These are phyloP conservation scores for Fonsecaea multimorphosa DNA, from an alignment of 2,329 filamentous ascomycete species.

Conservation along the genomic window DNA sequence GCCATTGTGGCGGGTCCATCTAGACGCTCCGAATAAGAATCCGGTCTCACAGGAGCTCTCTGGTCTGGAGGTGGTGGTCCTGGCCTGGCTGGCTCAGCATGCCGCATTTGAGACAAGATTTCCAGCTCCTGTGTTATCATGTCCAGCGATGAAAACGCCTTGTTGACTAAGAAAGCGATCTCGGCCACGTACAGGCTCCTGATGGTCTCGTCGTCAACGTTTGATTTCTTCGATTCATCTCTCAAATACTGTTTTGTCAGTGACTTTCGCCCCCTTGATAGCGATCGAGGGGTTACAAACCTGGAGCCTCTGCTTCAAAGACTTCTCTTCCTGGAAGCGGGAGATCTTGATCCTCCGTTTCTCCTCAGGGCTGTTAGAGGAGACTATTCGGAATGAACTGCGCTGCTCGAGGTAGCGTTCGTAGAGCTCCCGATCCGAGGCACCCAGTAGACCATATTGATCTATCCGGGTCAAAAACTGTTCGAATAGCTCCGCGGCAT, in stretches of 20 bases:
- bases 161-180: constrained; percentile 74
- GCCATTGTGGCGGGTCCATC: constrained; percentile 67
- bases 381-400: constrained; percentile 73
- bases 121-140: constrained; percentile 82
- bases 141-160: constrained; percentile 86
- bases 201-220: constrained; percentile 77
- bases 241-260: constrained; percentile 31
- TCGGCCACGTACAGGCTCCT: constrained; percentile 79
- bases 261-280: not conserved
- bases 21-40: constrained; percentile 72
- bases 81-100: constrained; percentile 51
- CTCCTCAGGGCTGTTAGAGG: constrained; percentile 68
- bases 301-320: constrained; percentile 81
- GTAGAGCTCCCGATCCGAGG: constrained; percentile 70
- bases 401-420: constrained; percentile 75
- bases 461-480: constrained; percentile 77
- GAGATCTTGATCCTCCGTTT: constrained; percentile 84
- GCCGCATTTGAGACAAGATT: constrained; percentile 76
- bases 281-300: constrained; percentile 53
- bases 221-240: constrained; percentile 32
- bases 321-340: constrained; percentile 83
- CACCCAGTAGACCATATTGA: constrained; percentile 74
- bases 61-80: constrained; percentile 43
- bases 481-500: constrained; percentile 75
- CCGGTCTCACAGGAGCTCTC: constrained; percentile 36